Base-by-base conservation (phyloP, 1,284 basidiomycete genomes). In the Boletus albobrunnescens region DNA sequence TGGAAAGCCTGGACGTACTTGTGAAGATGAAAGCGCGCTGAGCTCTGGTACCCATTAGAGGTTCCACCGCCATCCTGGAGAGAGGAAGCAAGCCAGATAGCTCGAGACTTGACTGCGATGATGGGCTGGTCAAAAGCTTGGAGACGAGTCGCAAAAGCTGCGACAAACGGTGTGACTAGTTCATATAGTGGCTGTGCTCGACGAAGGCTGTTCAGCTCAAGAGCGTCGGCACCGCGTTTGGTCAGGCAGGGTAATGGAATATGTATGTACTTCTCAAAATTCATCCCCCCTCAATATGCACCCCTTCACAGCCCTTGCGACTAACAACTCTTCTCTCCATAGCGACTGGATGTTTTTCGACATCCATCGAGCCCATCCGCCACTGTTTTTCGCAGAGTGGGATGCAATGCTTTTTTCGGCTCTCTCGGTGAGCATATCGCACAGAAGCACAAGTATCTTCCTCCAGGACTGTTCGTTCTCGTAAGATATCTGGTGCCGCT, bases 1-100 rank as follows among this genome's bases (percentile, higher is more conserved):
- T 41, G 6, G 17, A n/a, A 38, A 28, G 42, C 7, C 2, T n/a
- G 27, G 40, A 61, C 78, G 58, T 62, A 84, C 84, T 78, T 51
- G 79, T 86, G 47, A 67, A 64, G 53, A 86, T 76, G 65, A 86
- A 86, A 41, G 76, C 78, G 53, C 72, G 71, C 59, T 87, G 84
- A 24, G 84, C 77, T 51, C 75, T 73, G 27, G 84, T 84, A 23
- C 78, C 77, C 46, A 87, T 68, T 38, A 87, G 70, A 22, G 77
- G 76, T 72, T 84, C 81, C 40, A 79, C 69, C 47, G 81, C 77
- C 85, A 87, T 87, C 58, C 52, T 60, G 41, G 35, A 58, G 36
- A 32, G 36, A 42, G 22, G 27, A 42, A 50, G 36, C 13, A 50
- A 54, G 46, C 58, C 51, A 53, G 44, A 28, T 41, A 19, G 22